These are phyloP conservation scores for Austroboletus niveus DNA, from an alignment of 1,284 basidiomycete genomes.

Conservation along the genomic window DNA sequence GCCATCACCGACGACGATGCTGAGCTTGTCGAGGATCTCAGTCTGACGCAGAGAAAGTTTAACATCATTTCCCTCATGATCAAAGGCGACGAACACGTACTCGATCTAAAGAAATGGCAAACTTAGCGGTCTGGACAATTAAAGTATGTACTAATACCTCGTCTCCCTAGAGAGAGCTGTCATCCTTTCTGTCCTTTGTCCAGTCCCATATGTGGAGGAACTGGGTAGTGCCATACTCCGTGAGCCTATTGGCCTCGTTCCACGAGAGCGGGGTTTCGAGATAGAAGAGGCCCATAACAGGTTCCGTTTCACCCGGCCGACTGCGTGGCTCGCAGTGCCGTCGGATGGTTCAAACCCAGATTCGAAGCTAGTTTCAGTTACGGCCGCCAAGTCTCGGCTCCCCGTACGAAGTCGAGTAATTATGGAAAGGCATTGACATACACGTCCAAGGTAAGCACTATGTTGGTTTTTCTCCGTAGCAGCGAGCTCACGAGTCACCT, in stretches of 20 bases:
- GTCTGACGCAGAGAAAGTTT: conserved; percentile 89
- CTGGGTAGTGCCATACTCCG: conserved; percentile 94
- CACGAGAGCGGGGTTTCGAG: conserved; percentile 94
- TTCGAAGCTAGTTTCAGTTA: too few species aligned
- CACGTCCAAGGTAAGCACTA: too few species aligned
- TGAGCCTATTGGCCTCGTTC: conserved; percentile 86
- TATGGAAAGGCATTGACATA: too few species aligned
- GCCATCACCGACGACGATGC: conserved; percentile 61
- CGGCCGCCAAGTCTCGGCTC: too few species aligned
- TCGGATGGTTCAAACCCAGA: too few species aligned
- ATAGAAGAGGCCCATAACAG: conserved; percentile 86
- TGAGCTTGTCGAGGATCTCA: conserved; percentile 88
- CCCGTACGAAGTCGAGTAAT: too few species aligned
- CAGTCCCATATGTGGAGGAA: conserved; percentile 92
- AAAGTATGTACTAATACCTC: conserved; percentile 62
- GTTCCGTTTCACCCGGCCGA: too few species aligned
- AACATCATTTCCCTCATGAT: conserved; percentile 73
- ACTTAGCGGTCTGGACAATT: too few species aligned
- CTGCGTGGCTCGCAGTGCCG: too few species aligned
- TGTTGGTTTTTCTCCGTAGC: too few species aligned
- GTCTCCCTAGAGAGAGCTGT: conserved; percentile 97
- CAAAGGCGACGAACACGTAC: conserved; percentile 92
- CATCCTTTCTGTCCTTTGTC: conserved; percentile 80
- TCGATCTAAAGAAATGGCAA: conserved; percentile 65
- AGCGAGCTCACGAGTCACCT: too few species aligned